Conservation (phyloP, 108 stramenopile genomes). For the Asterionellopsis glacialis region DNA sequence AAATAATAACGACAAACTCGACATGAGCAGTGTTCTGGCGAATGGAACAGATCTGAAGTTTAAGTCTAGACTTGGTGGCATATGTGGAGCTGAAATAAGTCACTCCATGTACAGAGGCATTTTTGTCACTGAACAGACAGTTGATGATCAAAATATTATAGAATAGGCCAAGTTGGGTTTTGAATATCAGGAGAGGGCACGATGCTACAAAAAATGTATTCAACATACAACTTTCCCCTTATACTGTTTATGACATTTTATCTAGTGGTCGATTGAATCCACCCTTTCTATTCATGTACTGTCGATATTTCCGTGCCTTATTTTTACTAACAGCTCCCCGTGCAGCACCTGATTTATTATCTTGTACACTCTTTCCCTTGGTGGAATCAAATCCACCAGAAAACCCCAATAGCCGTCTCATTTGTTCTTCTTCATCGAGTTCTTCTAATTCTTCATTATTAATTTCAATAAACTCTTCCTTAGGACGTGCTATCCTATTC, state of each 20-base stretch:
- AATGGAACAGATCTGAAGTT: too few species aligned
- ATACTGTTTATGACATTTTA: constrained; percentile 74
- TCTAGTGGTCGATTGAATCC: constrained; percentile 94
- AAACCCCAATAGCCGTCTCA: constrained; percentile 88
- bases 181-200: too few species aligned
- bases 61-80: too few species aligned
- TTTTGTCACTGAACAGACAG: too few species aligned
- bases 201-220: too few species aligned
- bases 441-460: constrained; percentile 52
- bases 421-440: constrained; percentile 79
- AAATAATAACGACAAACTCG: too few species aligned
- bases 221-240: too few species aligned
- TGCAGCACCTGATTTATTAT: constrained; percentile 88
- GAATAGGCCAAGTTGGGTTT: too few species aligned
- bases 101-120: too few species aligned
- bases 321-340: constrained; percentile 88
- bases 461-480: constrained; percentile 40
- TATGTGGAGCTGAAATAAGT: too few species aligned
- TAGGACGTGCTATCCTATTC: constrained; percentile 9
- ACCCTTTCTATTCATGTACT: constrained; percentile 97
- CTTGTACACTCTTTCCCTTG: constrained; percentile 85
- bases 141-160: too few species aligned
- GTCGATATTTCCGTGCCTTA: constrained; percentile 92
- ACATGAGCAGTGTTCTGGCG: too few species aligned
- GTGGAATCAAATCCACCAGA: constrained; percentile 85